Conservation (phyloP, 371 early-diverging fungal species). For the Mucor mucedo region DNA sequence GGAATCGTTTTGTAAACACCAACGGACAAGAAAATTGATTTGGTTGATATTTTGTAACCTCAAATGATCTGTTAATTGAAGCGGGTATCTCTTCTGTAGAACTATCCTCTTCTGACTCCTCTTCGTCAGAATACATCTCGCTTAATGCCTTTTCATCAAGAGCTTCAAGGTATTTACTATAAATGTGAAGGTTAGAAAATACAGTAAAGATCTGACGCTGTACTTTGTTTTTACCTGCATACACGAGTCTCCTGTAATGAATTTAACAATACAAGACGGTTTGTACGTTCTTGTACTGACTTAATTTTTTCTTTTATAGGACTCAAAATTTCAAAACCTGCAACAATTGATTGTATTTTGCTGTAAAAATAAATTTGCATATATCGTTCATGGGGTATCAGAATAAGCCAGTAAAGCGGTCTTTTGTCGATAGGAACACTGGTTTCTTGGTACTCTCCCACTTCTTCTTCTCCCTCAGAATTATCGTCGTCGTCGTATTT, state of each 20-base stretch:
- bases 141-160: constrained; percentile 34
- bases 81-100: constrained; percentile 29
- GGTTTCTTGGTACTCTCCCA: neutral
- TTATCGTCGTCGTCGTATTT: neutral
- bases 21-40: constrained; percentile 79
- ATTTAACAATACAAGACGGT: constrained; percentile 65
- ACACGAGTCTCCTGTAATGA: constrained; percentile 69
- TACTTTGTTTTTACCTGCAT: constrained; percentile 57
- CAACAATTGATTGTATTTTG: constrained; percentile 51
- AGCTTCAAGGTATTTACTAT: constrained; percentile 70
- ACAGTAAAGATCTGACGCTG: neutral
- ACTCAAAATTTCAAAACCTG: constrained; percentile 53
- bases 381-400: constrained; percentile 56
- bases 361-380: constrained; percentile 76
- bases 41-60: constrained; percentile 38
- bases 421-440: constrained; percentile 21
- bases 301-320: constrained; percentile 59
- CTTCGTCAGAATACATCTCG: constrained; percentile 32
- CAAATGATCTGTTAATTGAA: neutral
- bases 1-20: constrained; percentile 67
- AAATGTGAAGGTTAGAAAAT: neutral
- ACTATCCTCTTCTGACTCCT: constrained; percentile 52
- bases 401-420: constrained; percentile 70
- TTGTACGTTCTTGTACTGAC: constrained; percentile 68
- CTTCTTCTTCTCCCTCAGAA: constrained; percentile 9